Conservation (phyloP, 2,329 filamentous ascomycete genomes). For the Botrytis cinerea region DNA sequence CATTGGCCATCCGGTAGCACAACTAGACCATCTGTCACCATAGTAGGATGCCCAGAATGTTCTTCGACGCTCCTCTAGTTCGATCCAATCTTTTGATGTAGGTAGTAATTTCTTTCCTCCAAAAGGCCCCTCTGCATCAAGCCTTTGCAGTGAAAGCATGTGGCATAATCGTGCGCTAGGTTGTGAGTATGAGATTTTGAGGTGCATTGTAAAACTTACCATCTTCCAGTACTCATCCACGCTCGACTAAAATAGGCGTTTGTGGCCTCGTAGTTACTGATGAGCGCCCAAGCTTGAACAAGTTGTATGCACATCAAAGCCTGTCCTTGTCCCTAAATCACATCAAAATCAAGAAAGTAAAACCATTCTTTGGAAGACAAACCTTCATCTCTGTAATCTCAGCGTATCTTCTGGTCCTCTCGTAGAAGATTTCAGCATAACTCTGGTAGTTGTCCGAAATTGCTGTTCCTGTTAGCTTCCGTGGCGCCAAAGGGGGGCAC, state of each 20-base stretch:
- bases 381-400: conserved; percentile 83
- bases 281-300: conserved; percentile 77
- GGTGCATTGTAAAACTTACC: conserved; percentile 32
- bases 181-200: not conserved
- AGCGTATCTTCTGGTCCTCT: conserved; percentile 76
- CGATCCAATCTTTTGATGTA: conserved; percentile 77
- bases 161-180: conserved; percentile 62
- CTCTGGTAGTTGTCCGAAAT: conserved; percentile 70
- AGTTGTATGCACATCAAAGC: conserved; percentile 76
- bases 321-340: conserved; percentile 68
- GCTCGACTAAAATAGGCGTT: conserved; percentile 82
- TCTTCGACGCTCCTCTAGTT: conserved; percentile 77
- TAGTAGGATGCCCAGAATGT: conserved; percentile 86
- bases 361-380: conserved; percentile 26
- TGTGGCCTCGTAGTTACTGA: conserved; percentile 79
- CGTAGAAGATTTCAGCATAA: conserved; percentile 78
- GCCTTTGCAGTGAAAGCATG: conserved; percentile 81
- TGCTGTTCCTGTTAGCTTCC: conserved; percentile 35
- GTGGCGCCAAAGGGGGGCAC: not conserved
- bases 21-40: conserved; percentile 80
- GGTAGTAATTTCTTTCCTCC: conserved; percentile 70
- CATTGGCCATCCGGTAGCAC: conserved; percentile 90
- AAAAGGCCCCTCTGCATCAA: conserved; percentile 66
- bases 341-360: not conserved
- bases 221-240: conserved; percentile 76